Evolutionary conservation across 2,329 filamentous ascomycete species (phyloP).

Genomic region (Sporothrix variecibatus): DNA sequence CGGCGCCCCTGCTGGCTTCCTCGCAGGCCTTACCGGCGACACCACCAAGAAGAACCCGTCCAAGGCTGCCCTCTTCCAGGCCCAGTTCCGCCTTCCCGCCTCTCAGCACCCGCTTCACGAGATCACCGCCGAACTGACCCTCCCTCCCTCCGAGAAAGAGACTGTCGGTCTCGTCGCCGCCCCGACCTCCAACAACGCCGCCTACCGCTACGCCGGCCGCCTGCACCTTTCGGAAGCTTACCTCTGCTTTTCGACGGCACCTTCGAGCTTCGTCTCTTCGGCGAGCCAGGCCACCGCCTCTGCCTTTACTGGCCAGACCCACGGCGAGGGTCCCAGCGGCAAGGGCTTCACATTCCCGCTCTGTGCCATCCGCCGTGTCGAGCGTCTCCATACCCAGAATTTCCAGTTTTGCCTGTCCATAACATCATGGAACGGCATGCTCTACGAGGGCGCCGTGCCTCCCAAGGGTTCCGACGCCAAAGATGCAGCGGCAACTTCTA

Average conservation of each 20-base stretch:
- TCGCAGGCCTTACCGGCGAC: slow-evolving; percentile 62
- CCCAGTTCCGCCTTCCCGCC: slow-evolving; percentile 92
- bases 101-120: slow-evolving; percentile 93
- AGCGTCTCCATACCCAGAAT: slow-evolving; percentile 88
- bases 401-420: slow-evolving; percentile 90
- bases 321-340: slow-evolving; percentile 86
- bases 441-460: slow-evolving; percentile 52
- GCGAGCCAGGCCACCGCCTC: slow-evolving; percentile 79
- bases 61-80: slow-evolving; percentile 89
- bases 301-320: slow-evolving; percentile 87
- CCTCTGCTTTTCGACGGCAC: slow-evolving; percentile 94
- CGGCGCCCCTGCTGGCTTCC: slow-evolving; percentile 31
- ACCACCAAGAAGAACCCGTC: slow-evolving; percentile 66
- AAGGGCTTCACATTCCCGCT: slow-evolving; percentile 96
- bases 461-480: slow-evolving; percentile 45
- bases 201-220: slow-evolving; percentile 86
- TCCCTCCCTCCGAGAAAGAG: slow-evolving; percentile 56
- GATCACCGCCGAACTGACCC: slow-evolving; percentile 92
- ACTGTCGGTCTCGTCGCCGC: slow-evolving; percentile 23
- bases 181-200: slow-evolving; percentile 56
- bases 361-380: slow-evolving; percentile 86
- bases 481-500: background rate
- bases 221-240: slow-evolving; percentile 92
- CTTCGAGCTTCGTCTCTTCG: slow-evolving; percentile 79
- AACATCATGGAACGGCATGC: slow-evolving; percentile 86